Evolutionary conservation across 192 early-diverging fungal species (phyloP).

Genomic region (Linnemannia zychae): DNA sequence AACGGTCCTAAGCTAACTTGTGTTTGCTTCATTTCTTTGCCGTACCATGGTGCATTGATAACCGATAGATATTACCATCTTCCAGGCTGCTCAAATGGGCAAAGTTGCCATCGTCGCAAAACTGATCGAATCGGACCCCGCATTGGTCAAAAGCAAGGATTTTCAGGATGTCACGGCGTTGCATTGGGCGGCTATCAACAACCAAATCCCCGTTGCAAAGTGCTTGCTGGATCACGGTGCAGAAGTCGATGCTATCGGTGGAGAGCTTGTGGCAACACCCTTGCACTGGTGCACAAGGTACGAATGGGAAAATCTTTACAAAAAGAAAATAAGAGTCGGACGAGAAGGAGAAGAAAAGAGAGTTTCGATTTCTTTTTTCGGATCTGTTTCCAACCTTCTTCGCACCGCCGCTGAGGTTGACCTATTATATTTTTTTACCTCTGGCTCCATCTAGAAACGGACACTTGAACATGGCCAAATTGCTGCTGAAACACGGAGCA

Average conservation of each 20-base stretch:
- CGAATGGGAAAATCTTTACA: constrained; percentile 9
- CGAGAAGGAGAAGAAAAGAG: background rate
- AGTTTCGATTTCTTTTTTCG: background rate
- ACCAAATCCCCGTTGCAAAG: constrained; percentile 76
- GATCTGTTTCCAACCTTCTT: background rate
- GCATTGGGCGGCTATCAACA: constrained; percentile 90
- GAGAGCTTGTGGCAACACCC: constrained; percentile 86
- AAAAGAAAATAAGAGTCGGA: background rate
- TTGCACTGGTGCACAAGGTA: constrained; percentile 94
- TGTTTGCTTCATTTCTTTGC: background rate
- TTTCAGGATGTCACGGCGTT: constrained; percentile 79
- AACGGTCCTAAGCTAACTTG: constrained; percentile 11
- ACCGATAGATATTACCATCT: constrained; percentile 63
- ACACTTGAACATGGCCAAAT: constrained; percentile 77
- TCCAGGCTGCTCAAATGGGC: constrained; percentile 82
- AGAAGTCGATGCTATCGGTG: constrained; percentile 79
- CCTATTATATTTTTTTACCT: background rate
- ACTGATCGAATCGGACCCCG: constrained; percentile 69
- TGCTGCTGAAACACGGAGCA: constrained; percentile 84
- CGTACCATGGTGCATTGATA: background rate
- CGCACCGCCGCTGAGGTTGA: background rate
- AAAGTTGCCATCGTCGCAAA: constrained; percentile 67
- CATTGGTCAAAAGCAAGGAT: constrained; percentile 69
- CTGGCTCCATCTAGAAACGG: constrained; percentile 69
- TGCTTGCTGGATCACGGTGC: constrained; percentile 87